Evolutionary conservation across 2,329 filamentous ascomycete genomes (phyloP).

Genomic region (Aschersonia sp.): DNA sequence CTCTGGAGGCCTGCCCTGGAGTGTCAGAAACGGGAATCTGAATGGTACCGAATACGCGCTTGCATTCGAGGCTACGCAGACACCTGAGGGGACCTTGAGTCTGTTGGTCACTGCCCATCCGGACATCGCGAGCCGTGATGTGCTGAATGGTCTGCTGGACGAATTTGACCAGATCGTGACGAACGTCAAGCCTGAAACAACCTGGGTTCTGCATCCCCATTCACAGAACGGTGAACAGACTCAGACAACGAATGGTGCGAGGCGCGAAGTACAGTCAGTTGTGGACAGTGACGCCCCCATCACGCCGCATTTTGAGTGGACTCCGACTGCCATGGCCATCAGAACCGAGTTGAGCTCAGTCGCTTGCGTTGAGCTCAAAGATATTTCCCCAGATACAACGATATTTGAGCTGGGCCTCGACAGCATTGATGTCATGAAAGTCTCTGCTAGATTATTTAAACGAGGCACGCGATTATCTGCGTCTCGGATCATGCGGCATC

Average conservation of each 20-base stretch:
- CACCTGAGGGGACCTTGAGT: slow-evolving; percentile 28
- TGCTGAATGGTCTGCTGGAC: slow-evolving; percentile 22
- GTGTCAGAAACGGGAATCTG: slow-evolving; percentile 26
- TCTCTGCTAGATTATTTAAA: slow-evolving; percentile 57
- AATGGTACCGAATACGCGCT: slow-evolving; percentile 55
- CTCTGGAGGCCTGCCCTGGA: slow-evolving; percentile 35
- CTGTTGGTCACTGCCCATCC: slow-evolving; percentile 46
- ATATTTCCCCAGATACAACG: slow-evolving; percentile 43
- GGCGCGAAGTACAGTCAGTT: background rate
- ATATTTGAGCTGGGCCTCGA: slow-evolving; percentile 78
- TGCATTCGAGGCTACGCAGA: slow-evolving; percentile 57
- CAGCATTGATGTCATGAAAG: slow-evolving; percentile 81
- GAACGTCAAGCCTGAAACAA: slow-evolving; percentile 4
- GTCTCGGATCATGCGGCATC: slow-evolving; percentile 61
- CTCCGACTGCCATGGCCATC: slow-evolving; percentile 31
- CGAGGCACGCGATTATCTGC: slow-evolving; percentile 46
- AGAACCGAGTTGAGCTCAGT: slow-evolving; percentile 49
- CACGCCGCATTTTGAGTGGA: background rate
- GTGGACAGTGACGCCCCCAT: background rate
- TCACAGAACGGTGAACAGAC: background rate
- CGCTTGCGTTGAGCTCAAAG: slow-evolving; percentile 32
- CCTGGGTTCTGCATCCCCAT: background rate
- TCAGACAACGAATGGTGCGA: background rate
- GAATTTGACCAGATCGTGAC: slow-evolving; percentile 16
- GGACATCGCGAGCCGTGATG: slow-evolving; percentile 15